Evolutionary conservation across 1,284 basidiomycete genomes (phyloP), one percentile per base, ranked within the genome.

Genomic region (Xanthoconium separans): DNA sequence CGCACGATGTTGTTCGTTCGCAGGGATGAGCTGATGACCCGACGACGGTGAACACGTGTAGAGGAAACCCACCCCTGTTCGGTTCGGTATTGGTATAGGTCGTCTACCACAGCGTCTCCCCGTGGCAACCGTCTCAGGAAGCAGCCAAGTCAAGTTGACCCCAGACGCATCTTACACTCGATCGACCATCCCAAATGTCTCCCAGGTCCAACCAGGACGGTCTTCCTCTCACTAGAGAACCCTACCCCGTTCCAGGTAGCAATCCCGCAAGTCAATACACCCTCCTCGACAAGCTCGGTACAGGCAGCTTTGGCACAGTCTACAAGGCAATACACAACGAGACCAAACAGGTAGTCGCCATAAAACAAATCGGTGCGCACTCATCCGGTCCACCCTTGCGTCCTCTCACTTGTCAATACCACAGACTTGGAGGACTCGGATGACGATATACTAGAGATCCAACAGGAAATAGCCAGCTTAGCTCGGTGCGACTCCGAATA

Each of bases 261-360:
- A 93, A 93, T 65, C 91, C 92, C 30, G 85, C 89, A 7, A 87
- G 84, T 61, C 90, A 96, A 66, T 98, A 98, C 70, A 92, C 91
- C 41, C 77, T 99, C 20, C 81, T 96, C 55, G 94, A 98, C 74
- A 97, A 96, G 73, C 82, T 99, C 29, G 96, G 96, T 11, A 96
- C 93, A n/a, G 96, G 96, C 37, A 94, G 91, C 69, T 99, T 98
- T 70, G 95, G 95, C 7, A 91, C 87, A 1, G 96, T 99, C 48
- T 99, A 93, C 84, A 97, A 97, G 77, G 94, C 93, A 3, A 89
- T 95, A 64, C 94, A 99, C 75, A 93, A 93, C 68, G 91, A 93
- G 56, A 91, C 93, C 5, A 89, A 91, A 67, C 88, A 96, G 73
- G 89, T 94, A 57, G 97, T 99, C 24, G 96, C 96, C 47, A 94